Evolutionary conservation across 2,329 filamentous ascomycete species (phyloP).

Genomic region (Blastomyces emzantsi): DNA sequence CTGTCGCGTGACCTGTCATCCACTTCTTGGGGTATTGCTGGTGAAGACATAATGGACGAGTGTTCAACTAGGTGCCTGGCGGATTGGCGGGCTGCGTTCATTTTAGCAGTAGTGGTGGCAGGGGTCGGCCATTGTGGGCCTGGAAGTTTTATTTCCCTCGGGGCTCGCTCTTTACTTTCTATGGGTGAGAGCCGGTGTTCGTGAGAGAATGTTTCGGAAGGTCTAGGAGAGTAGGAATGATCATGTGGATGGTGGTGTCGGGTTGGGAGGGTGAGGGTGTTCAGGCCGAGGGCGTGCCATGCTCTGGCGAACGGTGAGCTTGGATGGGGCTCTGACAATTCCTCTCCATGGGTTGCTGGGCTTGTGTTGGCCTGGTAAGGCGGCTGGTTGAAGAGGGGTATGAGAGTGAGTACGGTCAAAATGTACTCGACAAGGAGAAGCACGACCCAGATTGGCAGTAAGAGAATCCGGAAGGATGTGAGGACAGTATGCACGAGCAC

Average conservation of each 20-base stretch:
- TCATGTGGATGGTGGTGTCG: not conserved
- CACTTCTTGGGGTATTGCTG: not conserved
- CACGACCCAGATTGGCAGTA: constrained; percentile 7
- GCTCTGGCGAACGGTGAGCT: constrained; percentile 1
- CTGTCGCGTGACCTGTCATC: not conserved
- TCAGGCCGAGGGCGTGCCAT: constrained; percentile 1
- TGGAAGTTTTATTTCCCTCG: not conserved
- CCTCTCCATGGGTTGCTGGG: not conserved
- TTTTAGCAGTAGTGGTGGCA: not conserved
- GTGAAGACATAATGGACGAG: not conserved
- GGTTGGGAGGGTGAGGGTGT: not conserved
- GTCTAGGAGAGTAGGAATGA: not conserved
- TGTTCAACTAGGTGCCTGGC: not conserved
- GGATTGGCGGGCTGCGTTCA: not conserved
- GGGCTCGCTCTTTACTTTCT: not conserved
- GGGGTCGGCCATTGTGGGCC: not conserved
- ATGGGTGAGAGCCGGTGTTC: not conserved
- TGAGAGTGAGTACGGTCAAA: not conserved
- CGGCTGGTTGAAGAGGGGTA: not conserved
- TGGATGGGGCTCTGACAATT: not conserved
- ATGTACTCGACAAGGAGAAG: constrained; percentile 1
- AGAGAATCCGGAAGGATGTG: not conserved
- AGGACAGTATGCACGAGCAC: not conserved
- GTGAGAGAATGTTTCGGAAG: not conserved
- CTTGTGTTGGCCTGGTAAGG: not conserved